Conservation (phyloP, 2,329 filamentous ascomycete species). For the Fusarium nisikadoi region DNA sequence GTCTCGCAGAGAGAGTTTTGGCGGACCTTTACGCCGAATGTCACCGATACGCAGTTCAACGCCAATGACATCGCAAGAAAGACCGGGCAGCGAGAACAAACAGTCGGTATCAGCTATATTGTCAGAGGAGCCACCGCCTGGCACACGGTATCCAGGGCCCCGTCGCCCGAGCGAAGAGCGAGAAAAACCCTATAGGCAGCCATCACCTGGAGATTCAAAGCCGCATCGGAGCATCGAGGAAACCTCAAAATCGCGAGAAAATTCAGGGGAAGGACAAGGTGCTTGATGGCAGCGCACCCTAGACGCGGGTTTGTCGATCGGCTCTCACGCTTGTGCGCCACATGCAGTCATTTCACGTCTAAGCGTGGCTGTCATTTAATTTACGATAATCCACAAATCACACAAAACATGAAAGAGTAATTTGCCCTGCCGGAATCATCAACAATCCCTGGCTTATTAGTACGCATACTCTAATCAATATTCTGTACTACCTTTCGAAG, state of each 20-base stretch:
- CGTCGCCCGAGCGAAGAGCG: slow-evolving; percentile 21
- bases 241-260: slow-evolving; percentile 26
- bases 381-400: slow-evolving; percentile 11
- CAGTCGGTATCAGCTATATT: slow-evolving; percentile 51
- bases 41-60: slow-evolving; percentile 42
- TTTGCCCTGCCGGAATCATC: not conserved
- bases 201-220: slow-evolving; percentile 31
- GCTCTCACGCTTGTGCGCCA: slow-evolving; percentile 31
- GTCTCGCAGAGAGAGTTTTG: slow-evolving; percentile 43
- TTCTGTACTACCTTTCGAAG: slow-evolving; percentile 1
- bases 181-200: slow-evolving; percentile 23
- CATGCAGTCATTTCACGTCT: slow-evolving; percentile 1
- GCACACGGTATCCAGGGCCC: slow-evolving; percentile 23
- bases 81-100: slow-evolving; percentile 44
- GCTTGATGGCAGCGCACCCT: slow-evolving; percentile 22
- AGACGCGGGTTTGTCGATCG: slow-evolving; percentile 30
- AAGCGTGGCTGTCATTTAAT: slow-evolving; percentile 1
- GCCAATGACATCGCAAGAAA: slow-evolving; percentile 39
- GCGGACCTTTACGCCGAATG: slow-evolving; percentile 39
- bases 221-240: slow-evolving; percentile 16
- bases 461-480: slow-evolving; percentile 15
- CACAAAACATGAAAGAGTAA: not conserved
- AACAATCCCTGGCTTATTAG: not conserved
- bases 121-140: slow-evolving; percentile 39
- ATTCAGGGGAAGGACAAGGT: slow-evolving; percentile 29